phyloP scores from a whole-genome alignment of 169 alveolate genomes.

The Perkinsus olseni region DNA sequence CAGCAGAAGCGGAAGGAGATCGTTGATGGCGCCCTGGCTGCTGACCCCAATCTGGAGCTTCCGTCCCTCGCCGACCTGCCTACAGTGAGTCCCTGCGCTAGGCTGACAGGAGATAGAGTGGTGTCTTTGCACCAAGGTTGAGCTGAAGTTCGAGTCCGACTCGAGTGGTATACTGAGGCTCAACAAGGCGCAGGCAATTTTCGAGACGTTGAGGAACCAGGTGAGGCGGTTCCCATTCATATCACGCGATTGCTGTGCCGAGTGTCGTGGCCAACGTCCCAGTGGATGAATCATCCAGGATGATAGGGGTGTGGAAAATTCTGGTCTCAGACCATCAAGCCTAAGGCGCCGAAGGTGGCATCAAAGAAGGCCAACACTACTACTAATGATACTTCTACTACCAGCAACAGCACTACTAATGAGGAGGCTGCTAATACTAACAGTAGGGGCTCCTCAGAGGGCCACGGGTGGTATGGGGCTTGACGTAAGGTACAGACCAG shows the following conservation, averaged over 20 bases:
- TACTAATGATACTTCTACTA: background rate
- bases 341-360: background rate
- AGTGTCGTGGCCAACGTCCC: too few relatives aligned
- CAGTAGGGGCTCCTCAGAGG: background rate
- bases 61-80: background rate
- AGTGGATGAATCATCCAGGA: too few relatives aligned
- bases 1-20: background rate
- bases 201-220: background rate
- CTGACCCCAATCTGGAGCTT: background rate
- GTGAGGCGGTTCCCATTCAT: too few relatives aligned
- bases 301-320: background rate
- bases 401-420: too few relatives aligned
- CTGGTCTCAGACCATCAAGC: background rate
- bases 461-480: background rate
- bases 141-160: background rate
- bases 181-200: background rate
- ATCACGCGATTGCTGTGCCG: too few relatives aligned
- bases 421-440: background rate
- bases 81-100: too few relatives aligned
- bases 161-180: background rate
- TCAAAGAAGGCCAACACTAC: background rate
- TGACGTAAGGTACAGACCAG: background rate
- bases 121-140: background rate
- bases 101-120: background rate
- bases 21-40: background rate